phyloP scores from a whole-genome alignment of 805 yeast species.

The Yamadazyma ubonensis region DNA sequence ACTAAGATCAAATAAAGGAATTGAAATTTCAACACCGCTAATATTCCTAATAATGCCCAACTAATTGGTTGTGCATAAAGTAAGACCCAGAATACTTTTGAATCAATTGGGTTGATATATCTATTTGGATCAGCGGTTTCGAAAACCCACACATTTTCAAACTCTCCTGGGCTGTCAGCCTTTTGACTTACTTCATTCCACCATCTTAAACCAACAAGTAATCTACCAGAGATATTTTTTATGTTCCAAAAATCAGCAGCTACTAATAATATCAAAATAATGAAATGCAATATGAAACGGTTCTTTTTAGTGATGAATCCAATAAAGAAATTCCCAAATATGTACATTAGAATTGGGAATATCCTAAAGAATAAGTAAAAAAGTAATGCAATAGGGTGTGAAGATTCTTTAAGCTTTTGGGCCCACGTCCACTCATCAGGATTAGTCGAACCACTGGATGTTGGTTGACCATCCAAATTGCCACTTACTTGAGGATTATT shows the following conservation, averaged over 20 bases:
- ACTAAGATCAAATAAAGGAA: slow-evolving; percentile 65
- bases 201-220: slow-evolving; percentile 91
- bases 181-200: slow-evolving; percentile 72
- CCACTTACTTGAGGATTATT: not conserved
- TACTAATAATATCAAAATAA: slow-evolving; percentile 67
- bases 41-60: slow-evolving; percentile 72
- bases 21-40: slow-evolving; percentile 78
- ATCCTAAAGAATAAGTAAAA: slow-evolving; percentile 62
- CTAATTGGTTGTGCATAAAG: slow-evolving; percentile 70
- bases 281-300: slow-evolving; percentile 73
- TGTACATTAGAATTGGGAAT: slow-evolving; percentile 61
- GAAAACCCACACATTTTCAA: slow-evolving; percentile 78
- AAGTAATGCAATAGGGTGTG: slow-evolving; percentile 78
- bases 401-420: slow-evolving; percentile 55
- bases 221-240: slow-evolving; percentile 86
- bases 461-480: not conserved
- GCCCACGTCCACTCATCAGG: slow-evolving; percentile 26
- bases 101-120: slow-evolving; percentile 85
- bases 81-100: slow-evolving; percentile 83
- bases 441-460: slow-evolving; percentile 5
- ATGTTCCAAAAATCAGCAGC: slow-evolving; percentile 94
- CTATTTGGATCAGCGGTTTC: slow-evolving; percentile 76
- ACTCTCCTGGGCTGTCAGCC: slow-evolving; percentile 51
- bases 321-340: slow-evolving; percentile 70
- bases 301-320: slow-evolving; percentile 36